A percentile compares a stretch with the other conserved stretches of the same genome.
Evolutionary conservation across 2,329 filamentous ascomycete genomes (phyloP).

Genomic region (Xylariaceae sp.): DNA sequence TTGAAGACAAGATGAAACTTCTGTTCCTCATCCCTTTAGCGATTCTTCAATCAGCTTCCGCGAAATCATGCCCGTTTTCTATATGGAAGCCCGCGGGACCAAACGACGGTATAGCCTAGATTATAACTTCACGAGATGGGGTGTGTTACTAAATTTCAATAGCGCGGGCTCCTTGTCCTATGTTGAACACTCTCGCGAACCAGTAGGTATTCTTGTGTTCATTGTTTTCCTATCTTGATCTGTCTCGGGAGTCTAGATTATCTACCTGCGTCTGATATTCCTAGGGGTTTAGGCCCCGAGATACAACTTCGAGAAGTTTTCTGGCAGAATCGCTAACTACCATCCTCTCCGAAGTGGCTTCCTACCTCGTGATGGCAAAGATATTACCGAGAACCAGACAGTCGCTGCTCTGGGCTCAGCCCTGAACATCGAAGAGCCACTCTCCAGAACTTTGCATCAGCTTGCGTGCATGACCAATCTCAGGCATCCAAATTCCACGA

Average conservation of each 20-base stretch:
- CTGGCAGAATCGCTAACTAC: not conserved
- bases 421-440: constrained; percentile 15
- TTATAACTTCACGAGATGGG: not conserved
- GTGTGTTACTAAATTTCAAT: constrained; percentile 4
- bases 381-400: constrained; percentile 20
- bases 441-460: constrained; percentile 9
- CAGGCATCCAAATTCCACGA: constrained; percentile 17
- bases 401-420: constrained; percentile 11
- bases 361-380: constrained; percentile 23
- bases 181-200: constrained; percentile 28
- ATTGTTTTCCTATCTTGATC: not conserved
- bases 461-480: constrained; percentile 21
- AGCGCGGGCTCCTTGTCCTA: constrained; percentile 29
- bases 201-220: constrained; percentile 5
- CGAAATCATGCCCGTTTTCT: not conserved
- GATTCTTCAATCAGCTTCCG: not conserved
- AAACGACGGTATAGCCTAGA: constrained; percentile 16
- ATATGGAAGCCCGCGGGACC: constrained; percentile 16
- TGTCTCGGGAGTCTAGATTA: not conserved
- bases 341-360: constrained; percentile 10
- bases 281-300: not conserved
- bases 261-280: not conserved
- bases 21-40: not conserved
- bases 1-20: not conserved
- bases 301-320: not conserved